A percentile compares a stretch with the other conserved stretches of the same genome.
phyloP scores from a whole-genome alignment of 2,329 filamentous ascomycete species.

The Sclerotinia sclerotiorum region DNA sequence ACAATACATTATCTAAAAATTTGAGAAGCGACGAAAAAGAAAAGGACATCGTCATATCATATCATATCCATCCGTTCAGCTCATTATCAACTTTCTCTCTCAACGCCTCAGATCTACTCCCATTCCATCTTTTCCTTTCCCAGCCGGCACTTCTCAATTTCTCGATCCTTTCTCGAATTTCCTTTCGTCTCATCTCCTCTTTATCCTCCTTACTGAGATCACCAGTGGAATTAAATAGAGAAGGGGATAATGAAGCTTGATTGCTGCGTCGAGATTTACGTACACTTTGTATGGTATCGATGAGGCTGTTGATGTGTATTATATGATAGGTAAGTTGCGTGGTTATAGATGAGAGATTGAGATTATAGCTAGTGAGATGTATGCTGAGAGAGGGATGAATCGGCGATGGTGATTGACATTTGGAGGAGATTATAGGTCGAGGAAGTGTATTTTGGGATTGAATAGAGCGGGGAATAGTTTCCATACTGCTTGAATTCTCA shows the following conservation, averaged over 20 bases:
- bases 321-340: constrained; percentile 24
- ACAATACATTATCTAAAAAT: background rate
- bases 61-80: constrained; percentile 18
- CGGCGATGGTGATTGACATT: constrained; percentile 9
- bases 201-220: background rate
- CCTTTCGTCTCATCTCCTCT: constrained; percentile 3
- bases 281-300: constrained; percentile 25
- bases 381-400: background rate
- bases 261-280: constrained; percentile 31
- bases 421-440: background rate
- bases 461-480: background rate
- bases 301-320: constrained; percentile 22
- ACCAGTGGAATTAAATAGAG: background rate
- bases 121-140: constrained; percentile 34
- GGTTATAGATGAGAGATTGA: constrained; percentile 28
- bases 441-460: background rate
- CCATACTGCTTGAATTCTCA: background rate
- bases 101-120: constrained; percentile 32
- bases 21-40: background rate
- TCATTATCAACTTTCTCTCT: constrained; percentile 31
- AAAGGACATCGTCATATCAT: background rate
- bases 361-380: constrained; percentile 10
- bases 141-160: constrained; percentile 31
- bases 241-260: constrained; percentile 19
- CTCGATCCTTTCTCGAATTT: constrained; percentile 26